A percentile compares a stretch with the other conserved stretches of the same genome.
Conservation (phyloP, 192 early-diverging fungal species). For the Backusella liffmaniae region DNA sequence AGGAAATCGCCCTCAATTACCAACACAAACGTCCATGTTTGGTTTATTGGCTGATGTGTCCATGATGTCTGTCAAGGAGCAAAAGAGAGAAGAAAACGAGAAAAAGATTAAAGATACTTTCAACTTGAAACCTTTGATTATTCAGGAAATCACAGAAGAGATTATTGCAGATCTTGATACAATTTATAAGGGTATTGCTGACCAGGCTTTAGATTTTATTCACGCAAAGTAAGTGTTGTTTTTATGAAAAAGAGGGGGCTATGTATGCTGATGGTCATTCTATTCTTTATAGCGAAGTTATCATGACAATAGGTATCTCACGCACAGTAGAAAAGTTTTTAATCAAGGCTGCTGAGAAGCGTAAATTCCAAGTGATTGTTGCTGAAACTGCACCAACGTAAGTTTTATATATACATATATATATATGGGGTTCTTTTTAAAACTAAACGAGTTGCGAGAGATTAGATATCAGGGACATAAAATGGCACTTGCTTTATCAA, state of each 20-base stretch:
- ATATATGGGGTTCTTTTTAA: not conserved
- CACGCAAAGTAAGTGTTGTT: conserved; percentile 79
- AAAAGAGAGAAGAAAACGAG: conserved; percentile 17
- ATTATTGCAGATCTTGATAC: conserved; percentile 85
- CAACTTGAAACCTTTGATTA: conserved; percentile 73
- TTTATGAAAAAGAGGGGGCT: not conserved
- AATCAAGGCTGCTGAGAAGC: conserved; percentile 78
- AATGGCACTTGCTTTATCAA: conserved; percentile 73
- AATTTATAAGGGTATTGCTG: conserved; percentile 75
- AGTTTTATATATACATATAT: conserved; percentile 16
- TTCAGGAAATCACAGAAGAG: conserved; percentile 86
- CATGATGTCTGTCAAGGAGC: not conserved
- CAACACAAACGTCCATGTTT: conserved; percentile 54
- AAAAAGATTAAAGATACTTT: conserved; percentile 8
- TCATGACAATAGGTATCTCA: conserved; percentile 90
- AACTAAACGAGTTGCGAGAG: not conserved
- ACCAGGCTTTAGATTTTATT: conserved; percentile 88
- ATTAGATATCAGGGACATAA: conserved; percentile 74
- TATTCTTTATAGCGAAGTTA: conserved; percentile 73
- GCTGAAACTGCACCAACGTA: conserved; percentile 89
- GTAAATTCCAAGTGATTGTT: conserved; percentile 95
- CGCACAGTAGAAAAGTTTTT: conserved; percentile 83
- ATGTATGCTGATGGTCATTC: not conserved
- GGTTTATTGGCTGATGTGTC: conserved; percentile 61
- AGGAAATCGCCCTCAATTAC: conserved; percentile 18